These are phyloP conservation scores for Chalciporus pseudorubinellus DNA, from an alignment of 768 basidiomycete genomes.

Conservation along the genomic window DNA sequence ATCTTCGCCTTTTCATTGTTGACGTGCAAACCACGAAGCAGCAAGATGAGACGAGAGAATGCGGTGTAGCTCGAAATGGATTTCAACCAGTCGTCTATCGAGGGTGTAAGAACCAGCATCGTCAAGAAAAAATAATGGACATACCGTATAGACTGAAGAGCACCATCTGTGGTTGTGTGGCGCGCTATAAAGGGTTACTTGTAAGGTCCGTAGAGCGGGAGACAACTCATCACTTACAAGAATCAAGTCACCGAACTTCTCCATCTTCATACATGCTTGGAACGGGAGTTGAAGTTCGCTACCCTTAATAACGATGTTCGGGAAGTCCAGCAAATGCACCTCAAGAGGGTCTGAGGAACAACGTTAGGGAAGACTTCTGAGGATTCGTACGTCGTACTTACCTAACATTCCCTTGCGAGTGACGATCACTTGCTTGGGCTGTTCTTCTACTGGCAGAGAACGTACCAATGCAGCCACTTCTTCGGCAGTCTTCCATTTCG, in stretches of 20 bases:
- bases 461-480: slow-evolving; percentile 98
- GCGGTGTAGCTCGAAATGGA: slow-evolving; percentile 99
- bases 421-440: slow-evolving; percentile 99
- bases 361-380: slow-evolving; percentile 3
- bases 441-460: slow-evolving; percentile 98
- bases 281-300: slow-evolving; percentile 97
- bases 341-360: slow-evolving; percentile 74
- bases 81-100: slow-evolving; percentile 94
- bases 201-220: neutral
- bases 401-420: slow-evolving; percentile 99
- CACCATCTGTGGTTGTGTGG: slow-evolving; percentile 99
- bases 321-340: slow-evolving; percentile 99
- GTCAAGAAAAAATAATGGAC: slow-evolving; percentile 10
- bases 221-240: slow-evolving; percentile 44
- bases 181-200: slow-evolving; percentile 50
- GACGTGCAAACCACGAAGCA: slow-evolving; percentile 95
- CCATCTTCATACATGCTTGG: slow-evolving; percentile 99
- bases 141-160: slow-evolving; percentile 92
- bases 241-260: slow-evolving; percentile 99
- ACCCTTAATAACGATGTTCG: slow-evolving; percentile 99
- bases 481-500: slow-evolving; percentile 99
- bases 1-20: slow-evolving; percentile 99
- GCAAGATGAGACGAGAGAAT: slow-evolving; percentile 95
- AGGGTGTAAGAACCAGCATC: slow-evolving; percentile 6
- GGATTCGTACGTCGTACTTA: slow-evolving; percentile 29